Evolutionary conservation across 192 early-diverging fungal species (phyloP).

Genomic region (Linnemannia schmuckeri): DNA sequence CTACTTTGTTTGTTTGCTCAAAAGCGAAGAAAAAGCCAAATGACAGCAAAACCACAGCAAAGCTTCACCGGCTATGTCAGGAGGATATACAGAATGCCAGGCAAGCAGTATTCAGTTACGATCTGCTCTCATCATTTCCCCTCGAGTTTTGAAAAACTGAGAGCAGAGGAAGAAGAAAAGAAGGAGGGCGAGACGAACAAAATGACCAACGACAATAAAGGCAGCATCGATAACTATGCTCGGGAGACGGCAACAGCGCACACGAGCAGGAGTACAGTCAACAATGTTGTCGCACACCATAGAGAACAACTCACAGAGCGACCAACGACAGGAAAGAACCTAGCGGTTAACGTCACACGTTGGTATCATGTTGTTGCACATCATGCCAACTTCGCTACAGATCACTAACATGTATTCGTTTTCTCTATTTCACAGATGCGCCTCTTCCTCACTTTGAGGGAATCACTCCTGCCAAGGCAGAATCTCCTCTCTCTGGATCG

Average conservation of each 20-base stretch:
- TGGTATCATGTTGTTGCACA: no score
- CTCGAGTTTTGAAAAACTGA: conserved; percentile 3
- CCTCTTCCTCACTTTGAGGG: conserved; percentile 74
- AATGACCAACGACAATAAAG: background rate
- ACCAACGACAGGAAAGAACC: no score
- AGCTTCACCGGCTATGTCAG: background rate
- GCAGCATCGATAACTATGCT: background rate
- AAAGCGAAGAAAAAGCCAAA: background rate
- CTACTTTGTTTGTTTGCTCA: background rate
- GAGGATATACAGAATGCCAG: background rate
- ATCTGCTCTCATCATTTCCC: conserved; percentile 7
- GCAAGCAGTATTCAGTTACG: background rate
- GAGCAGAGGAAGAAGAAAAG: background rate
- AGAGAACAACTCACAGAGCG: no score
- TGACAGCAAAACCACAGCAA: background rate
- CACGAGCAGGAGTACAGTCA: background rate
- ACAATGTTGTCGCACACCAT: no score
- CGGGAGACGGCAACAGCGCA: background rate
- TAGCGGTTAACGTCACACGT: no score
- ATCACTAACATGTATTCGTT: no score
- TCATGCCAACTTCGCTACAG: no score
- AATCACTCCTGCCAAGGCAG: conserved; percentile 47
- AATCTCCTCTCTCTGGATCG: conserved; percentile 5
- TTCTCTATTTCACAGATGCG: conserved; percentile 27
- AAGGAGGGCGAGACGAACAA: background rate